Conservation (phyloP, 1,139 yeast genomes). For the Protomyces arabidopsidicola region DNA sequence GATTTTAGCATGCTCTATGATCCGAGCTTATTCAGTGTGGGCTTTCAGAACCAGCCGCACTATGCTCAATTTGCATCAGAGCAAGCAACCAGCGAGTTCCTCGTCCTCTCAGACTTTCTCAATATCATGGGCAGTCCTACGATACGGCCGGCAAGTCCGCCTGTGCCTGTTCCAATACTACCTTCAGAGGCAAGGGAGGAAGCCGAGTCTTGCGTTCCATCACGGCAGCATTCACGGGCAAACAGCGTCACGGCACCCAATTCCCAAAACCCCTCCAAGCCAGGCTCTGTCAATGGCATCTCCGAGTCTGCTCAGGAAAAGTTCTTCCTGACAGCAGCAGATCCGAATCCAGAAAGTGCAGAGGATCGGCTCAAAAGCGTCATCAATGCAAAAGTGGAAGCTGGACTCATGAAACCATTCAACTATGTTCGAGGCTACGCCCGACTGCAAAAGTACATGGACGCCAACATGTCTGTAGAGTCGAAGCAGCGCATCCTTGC, state of each 20-base stretch:
- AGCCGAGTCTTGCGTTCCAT: not conserved
- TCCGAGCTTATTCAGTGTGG: constrained; percentile 8
- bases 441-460: constrained; percentile 84
- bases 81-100: constrained; percentile 52
- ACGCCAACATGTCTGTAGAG: constrained; percentile 79
- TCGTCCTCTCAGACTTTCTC: constrained; percentile 81
- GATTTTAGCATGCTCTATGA: constrained; percentile 13
- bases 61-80: constrained; percentile 25
- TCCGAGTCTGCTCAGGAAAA: constrained; percentile 82
- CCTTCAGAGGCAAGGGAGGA: not conserved
- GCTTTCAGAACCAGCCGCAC: constrained; percentile 13
- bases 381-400: constrained; percentile 91
- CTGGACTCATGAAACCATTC: constrained; percentile 88
- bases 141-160: constrained; percentile 8
- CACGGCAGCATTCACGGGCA: not conserved
- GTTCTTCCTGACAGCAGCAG: constrained; percentile 93
- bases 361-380: constrained; percentile 92
- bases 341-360: constrained; percentile 84
- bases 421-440: constrained; percentile 94
- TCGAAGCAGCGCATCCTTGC: constrained; percentile 83
- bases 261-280: constrained; percentile 11
- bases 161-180: not conserved
- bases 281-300: constrained; percentile 3
- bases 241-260: constrained; percentile 22
- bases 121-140: constrained; percentile 83